A percentile compares a stretch with the other conserved stretches of the same genome.
These are phyloP conservation scores for Serendipita sp. DNA, from an alignment of 768 basidiomycete genomes.

Conservation along the genomic window DNA sequence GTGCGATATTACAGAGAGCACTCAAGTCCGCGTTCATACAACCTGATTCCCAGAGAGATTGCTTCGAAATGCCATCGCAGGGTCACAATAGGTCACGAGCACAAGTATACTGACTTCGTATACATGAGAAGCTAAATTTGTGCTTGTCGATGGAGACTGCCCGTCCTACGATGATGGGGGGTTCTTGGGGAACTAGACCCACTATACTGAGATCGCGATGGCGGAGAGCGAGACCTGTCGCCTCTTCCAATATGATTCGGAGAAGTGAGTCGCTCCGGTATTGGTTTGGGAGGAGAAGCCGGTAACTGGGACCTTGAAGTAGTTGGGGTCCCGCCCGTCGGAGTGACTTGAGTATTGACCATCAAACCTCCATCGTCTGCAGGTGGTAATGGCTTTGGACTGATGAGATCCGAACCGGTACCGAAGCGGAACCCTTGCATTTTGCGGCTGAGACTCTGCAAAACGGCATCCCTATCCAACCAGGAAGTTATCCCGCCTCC, in stretches of 20 bases:
- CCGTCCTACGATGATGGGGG: too few species aligned
- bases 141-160: too few species aligned
- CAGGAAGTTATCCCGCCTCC: conserved; percentile 5
- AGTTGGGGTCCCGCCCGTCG: neutral
- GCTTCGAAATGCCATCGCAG: too few species aligned
- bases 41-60: too few species aligned
- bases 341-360: neutral
- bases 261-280: neutral
- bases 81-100: too few species aligned
- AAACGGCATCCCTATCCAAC: conserved; percentile 18
- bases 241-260: neutral
- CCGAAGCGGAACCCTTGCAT: conserved; percentile 20
- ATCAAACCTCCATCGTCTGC: neutral
- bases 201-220: too few species aligned
- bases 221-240: neutral
- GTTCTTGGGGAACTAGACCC: too few species aligned
- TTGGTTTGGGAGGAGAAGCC: neutral
- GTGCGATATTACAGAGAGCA: too few species aligned
- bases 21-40: too few species aligned
- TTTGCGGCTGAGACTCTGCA: conserved; percentile 21
- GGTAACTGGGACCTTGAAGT: neutral
- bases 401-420: neutral
- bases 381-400: neutral
- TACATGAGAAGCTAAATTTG: too few species aligned
- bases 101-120: too few species aligned